phyloP scores from a whole-genome alignment of 129 eudicot genomes.

The Flaveria brownii region DNA sequence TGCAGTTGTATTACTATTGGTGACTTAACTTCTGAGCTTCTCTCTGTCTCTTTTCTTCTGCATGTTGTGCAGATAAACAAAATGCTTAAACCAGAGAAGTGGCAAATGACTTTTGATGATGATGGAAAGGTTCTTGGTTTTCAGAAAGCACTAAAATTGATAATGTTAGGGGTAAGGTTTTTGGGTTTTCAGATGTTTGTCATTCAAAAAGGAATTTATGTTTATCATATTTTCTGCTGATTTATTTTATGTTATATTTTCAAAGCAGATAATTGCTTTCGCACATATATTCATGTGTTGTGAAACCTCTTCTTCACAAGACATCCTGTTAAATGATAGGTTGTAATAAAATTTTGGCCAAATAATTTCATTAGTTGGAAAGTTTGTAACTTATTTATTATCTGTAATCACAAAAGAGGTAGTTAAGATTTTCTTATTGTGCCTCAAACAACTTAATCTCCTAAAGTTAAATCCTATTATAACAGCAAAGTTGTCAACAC shows the following conservation, averaged over 20 bases:
- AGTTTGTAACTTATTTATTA: no score
- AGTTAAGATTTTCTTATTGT: no score
- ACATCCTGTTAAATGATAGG: not conserved
- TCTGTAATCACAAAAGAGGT: no score
- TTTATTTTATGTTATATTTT: no score
- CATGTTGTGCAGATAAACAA: constrained; percentile 61
- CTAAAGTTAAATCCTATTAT: no score
- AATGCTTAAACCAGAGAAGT: constrained; percentile 98
- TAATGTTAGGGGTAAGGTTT: constrained; percentile 74
- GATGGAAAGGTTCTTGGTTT: constrained; percentile 75
- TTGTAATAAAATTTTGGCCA: no score
- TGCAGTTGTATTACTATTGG: constrained; percentile 17
- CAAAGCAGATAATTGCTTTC: not conserved
- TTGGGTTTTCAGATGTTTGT: constrained; percentile 39
- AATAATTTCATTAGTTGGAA: no score
- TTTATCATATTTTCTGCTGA: not conserved
- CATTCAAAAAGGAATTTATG: not conserved
- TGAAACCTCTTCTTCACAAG: not conserved
- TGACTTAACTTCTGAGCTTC: constrained; percentile 15
- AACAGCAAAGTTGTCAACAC: no score
- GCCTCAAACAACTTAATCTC: no score
- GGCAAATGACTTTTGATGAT: constrained; percentile 77
- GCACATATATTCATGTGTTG: no score
- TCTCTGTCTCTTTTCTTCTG: constrained; percentile 12
- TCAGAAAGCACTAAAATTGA: constrained; percentile 73